phyloP scores from a whole-genome alignment of 352 stramenopile genomes.

The Pythium aristosporum region DNA sequence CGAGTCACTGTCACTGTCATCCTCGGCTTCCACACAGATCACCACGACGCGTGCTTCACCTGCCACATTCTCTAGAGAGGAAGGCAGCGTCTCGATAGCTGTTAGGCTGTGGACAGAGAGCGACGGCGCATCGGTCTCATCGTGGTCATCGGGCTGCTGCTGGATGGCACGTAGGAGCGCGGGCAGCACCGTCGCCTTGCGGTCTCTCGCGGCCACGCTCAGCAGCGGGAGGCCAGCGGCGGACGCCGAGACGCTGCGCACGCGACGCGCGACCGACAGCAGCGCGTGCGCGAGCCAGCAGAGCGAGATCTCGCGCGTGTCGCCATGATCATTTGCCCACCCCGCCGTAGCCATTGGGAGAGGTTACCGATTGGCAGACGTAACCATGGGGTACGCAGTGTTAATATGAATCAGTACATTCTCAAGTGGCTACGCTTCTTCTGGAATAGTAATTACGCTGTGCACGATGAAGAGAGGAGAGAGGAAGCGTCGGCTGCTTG shows the following conservation, averaged over 20 bases:
- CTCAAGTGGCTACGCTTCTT: no score
- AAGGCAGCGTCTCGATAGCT: background rate
- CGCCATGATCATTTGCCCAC: background rate
- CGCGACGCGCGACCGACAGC: constrained; percentile 7
- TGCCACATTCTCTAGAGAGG: background rate
- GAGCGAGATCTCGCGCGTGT: constrained; percentile 21
- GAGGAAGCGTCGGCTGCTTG: no score
- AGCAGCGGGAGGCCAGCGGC: background rate
- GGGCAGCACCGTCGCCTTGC: background rate
- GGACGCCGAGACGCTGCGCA: constrained; percentile 9
- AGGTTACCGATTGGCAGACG: background rate
- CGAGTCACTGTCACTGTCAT: background rate
- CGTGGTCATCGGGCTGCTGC: background rate
- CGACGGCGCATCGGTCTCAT: background rate
- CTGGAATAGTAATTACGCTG: no score
- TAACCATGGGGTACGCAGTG: no score
- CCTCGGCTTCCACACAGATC: constrained; percentile 1
- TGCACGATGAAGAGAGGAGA: no score
- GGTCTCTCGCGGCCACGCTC: background rate
- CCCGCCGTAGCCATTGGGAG: background rate
- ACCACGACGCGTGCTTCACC: constrained; percentile 7
- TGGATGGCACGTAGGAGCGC: constrained; percentile 4
- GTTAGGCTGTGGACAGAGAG: background rate
- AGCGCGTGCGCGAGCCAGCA: constrained; percentile 29
- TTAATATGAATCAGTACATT: no score